phyloP scores from a whole-genome alignment of 768 basidiomycete species.

The Gymnopilus dilepis region DNA sequence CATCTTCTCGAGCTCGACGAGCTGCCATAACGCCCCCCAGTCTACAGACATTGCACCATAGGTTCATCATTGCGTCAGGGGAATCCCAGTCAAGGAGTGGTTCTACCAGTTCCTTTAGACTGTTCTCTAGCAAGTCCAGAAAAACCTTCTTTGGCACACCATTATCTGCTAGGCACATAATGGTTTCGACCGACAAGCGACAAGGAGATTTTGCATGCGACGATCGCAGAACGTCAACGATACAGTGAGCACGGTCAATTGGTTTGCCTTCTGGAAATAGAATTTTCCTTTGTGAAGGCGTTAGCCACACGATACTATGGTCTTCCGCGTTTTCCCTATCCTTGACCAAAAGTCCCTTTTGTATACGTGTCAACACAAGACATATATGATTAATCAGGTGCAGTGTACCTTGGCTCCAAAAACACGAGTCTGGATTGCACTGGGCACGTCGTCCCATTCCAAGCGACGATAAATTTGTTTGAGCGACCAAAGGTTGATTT shows the following conservation, averaged over 20 bases:
- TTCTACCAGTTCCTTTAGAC: conserved; percentile 40
- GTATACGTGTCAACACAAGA: background rate
- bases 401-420: conserved; percentile 49
- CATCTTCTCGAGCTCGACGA: conserved; percentile 42
- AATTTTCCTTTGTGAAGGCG: conserved; percentile 54
- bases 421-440: conserved; percentile 57
- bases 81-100: conserved; percentile 53
- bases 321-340: conserved; percentile 35
- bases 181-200: conserved; percentile 58
- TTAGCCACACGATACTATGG: conserved; percentile 33
- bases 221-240: conserved; percentile 58
- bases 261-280: conserved; percentile 36
- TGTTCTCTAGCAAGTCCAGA: conserved; percentile 39
- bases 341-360: conserved; percentile 45
- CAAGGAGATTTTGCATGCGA: conserved; percentile 53
- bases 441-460: conserved; percentile 44
- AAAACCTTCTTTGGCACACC: conserved; percentile 54
- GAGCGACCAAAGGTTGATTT: conserved; percentile 44
- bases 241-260: conserved; percentile 47
- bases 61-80: conserved; percentile 40
- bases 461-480: conserved; percentile 38
- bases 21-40: conserved; percentile 47
- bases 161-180: conserved; percentile 68
- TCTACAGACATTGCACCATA: conserved; percentile 47
- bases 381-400: background rate